phyloP scores from a whole-genome alignment of 495 filamentous ascomycete species.

The Daldinia concentrica region DNA sequence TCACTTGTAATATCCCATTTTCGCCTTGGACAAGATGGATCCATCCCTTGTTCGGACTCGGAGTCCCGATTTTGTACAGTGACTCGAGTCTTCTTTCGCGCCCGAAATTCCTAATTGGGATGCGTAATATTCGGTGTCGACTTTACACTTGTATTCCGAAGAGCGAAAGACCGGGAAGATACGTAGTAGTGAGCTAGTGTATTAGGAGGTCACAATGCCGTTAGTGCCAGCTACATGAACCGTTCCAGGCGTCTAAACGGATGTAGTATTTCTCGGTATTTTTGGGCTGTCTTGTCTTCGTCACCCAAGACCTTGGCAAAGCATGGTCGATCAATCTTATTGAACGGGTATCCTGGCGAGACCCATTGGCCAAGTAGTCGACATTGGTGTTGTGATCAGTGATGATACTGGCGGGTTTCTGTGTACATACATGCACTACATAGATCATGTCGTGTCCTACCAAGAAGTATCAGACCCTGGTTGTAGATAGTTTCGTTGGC shows the following conservation, averaged over 20 bases:
- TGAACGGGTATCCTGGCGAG: background rate
- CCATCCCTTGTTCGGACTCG: slow-evolving; percentile 17
- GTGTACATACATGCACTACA: background rate
- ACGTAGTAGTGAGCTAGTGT: background rate
- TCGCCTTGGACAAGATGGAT: background rate
- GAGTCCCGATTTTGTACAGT: background rate
- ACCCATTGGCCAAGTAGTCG: slow-evolving; percentile 13
- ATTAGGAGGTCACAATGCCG: background rate
- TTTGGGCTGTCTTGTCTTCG: background rate
- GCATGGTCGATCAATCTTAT: background rate
- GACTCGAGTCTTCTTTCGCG: background rate
- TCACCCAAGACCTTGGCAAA: slow-evolving; percentile 24
- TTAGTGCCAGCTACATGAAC: background rate
- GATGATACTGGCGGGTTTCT: slow-evolving; percentile 20
- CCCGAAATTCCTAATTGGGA: background rate
- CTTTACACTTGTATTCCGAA: background rate
- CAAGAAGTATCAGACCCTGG: slow-evolving; percentile 21
- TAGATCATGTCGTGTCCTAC: slow-evolving; percentile 11
- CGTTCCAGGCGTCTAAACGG: slow-evolving; percentile 1
- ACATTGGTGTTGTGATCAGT: slow-evolving; percentile 20
- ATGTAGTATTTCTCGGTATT: slow-evolving; percentile 1
- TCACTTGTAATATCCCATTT: background rate
- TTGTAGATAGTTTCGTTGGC: slow-evolving; percentile 17
- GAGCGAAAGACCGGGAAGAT: background rate
- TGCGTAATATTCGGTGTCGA: background rate